A percentile compares a stretch with the other conserved stretches of the same genome.
These are phyloP conservation scores for Phaeoacremonium minimum DNA, from an alignment of 2,329 filamentous ascomycete species.

Conservation along the genomic window DNA sequence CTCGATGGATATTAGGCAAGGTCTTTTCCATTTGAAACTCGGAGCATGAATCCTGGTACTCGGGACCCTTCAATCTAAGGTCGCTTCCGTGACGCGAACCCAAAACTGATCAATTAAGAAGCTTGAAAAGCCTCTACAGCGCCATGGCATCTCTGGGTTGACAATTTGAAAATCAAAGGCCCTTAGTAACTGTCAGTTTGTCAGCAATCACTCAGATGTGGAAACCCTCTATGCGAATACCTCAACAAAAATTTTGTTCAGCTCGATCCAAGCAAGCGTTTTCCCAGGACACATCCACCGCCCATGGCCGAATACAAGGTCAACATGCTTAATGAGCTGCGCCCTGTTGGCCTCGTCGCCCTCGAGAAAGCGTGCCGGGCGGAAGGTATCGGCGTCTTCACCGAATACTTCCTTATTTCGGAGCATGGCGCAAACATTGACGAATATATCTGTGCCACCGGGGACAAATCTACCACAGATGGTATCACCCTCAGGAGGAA, in stretches of 20 bases:
- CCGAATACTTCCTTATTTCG: slow-evolving; percentile 21
- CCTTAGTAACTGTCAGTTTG: slow-evolving; percentile 3
- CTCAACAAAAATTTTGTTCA: slow-evolving; percentile 31
- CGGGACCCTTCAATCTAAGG: too few relatives aligned
- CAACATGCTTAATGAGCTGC: slow-evolving; percentile 24
- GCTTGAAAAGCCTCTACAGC: too few relatives aligned
- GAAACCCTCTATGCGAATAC: neutral
- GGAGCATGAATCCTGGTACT: too few relatives aligned
- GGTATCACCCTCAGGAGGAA: slow-evolving; percentile 18
- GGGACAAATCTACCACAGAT: slow-evolving; percentile 23
- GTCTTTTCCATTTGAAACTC: too few relatives aligned
- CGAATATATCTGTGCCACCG: slow-evolving; percentile 24
- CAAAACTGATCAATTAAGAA: too few relatives aligned
- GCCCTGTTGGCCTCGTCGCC: slow-evolving; percentile 17
- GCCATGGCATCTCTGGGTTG: slow-evolving; percentile 2
- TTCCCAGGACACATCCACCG: slow-evolving; percentile 32
- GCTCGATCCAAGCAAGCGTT: slow-evolving; percentile 31
- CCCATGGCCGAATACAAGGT: slow-evolving; percentile 31
- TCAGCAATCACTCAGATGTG: neutral
- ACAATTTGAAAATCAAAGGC: slow-evolving; percentile 4
- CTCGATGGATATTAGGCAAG: too few relatives aligned
- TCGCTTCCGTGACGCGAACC: too few relatives aligned
- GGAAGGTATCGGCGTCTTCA: slow-evolving; percentile 26
- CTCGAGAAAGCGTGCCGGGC: slow-evolving; percentile 36
- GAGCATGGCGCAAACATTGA: slow-evolving; percentile 24